Percentiles rank a stretch among this genome's conserved stretches.
Conservation (phyloP, 345 rosid species). For the Raphanus sativus region DNA sequence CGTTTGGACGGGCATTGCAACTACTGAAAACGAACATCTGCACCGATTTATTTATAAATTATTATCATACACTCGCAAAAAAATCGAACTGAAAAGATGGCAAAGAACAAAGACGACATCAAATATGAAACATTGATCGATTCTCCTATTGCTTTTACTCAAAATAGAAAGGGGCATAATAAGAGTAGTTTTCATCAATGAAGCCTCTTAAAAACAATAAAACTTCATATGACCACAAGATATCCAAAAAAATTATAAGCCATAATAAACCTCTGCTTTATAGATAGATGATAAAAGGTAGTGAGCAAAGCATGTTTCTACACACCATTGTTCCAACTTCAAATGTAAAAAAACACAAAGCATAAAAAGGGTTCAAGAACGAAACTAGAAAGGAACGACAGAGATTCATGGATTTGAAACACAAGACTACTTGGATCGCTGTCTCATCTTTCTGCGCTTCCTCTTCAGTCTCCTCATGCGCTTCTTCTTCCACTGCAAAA, state of each 20-base stretch:
- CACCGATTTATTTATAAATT: no score
- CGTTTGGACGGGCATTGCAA: no score
- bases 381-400: conserved; percentile 4
- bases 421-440: conserved; percentile 37
- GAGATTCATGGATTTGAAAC: conserved; percentile 12
- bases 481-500: conserved; percentile 45
- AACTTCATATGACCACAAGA: not conserved
- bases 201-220: not conserved
- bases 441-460: conserved; percentile 49
- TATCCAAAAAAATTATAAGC: no score
- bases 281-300: conserved; percentile 2
- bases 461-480: conserved; percentile 48
- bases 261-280: not conserved
- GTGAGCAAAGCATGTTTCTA: conserved; percentile 12
- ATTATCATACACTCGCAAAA: no score
- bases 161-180: not conserved
- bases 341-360: not conserved
- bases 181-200: not conserved
- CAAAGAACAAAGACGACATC: no score
- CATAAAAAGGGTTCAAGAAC: conserved; percentile 6
- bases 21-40: no score
- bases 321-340: conserved; percentile 1
- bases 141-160: no score
- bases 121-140: no score
- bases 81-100: no score